Evolutionary conservation across 2,329 filamentous ascomycete genomes (phyloP).

Genomic region (Emericellopsis atlantica): DNA sequence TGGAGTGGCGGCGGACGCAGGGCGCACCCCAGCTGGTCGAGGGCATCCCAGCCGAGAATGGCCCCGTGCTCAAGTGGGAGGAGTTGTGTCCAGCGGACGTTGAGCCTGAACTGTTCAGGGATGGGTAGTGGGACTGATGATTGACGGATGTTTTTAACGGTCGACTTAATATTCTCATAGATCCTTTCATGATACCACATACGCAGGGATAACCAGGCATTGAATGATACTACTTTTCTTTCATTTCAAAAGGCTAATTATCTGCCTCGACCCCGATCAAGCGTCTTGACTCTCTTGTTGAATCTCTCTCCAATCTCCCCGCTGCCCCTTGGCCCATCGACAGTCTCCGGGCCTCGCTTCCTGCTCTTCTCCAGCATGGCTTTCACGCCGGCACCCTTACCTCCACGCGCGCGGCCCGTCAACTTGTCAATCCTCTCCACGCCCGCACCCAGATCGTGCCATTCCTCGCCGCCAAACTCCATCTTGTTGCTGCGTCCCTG

Average conservation of each 20-base stretch:
- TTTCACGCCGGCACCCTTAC: constrained; percentile 39
- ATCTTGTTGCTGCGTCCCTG: constrained; percentile 41
- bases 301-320: constrained; percentile 64
- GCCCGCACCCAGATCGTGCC: constrained; percentile 73
- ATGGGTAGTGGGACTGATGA: background rate
- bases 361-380: constrained; percentile 70
- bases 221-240: no score
- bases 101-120: constrained; percentile 12
- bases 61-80: constrained; percentile 8
- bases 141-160: background rate
- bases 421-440: constrained; percentile 76
- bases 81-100: constrained; percentile 10
- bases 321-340: constrained; percentile 56
- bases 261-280: constrained; percentile 27
- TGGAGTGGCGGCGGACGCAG: constrained; percentile 5
- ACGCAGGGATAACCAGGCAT: no score
- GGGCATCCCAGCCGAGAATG: constrained; percentile 8
- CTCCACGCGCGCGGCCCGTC: constrained; percentile 55
- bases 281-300: constrained; percentile 52
- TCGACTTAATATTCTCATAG: background rate
- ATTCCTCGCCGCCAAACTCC: constrained; percentile 83
- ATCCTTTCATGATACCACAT: background rate
- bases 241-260: background rate
- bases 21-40: constrained; percentile 5
- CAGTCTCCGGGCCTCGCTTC: constrained; percentile 59